Percentiles rank a stretch among this genome's conserved stretches.
These are phyloP conservation scores for Plasmodium billcollinsi DNA, from an alignment of 169 alveolate genomes.

Conservation along the genomic window DNA sequence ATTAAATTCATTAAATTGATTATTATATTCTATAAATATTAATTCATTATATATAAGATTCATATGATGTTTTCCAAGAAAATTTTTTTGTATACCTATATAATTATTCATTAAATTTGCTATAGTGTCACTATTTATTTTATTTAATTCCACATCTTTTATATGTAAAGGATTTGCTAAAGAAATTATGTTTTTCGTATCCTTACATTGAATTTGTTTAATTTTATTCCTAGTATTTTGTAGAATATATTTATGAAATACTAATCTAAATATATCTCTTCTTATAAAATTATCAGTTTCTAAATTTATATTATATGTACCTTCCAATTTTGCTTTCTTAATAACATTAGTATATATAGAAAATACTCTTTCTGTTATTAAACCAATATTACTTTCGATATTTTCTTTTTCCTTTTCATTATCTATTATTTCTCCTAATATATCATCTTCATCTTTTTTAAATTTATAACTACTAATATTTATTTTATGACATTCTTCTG, in stretches of 20 bases:
- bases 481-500: slow-evolving; percentile 6
- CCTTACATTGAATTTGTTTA: slow-evolving; percentile 62
- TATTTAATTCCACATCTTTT: slow-evolving; percentile 63
- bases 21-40: slow-evolving; percentile 71
- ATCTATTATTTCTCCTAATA: slow-evolving; percentile 74
- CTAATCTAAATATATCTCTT: slow-evolving; percentile 54
- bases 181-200: slow-evolving; percentile 51
- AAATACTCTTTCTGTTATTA: slow-evolving; percentile 61
- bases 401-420: slow-evolving; percentile 62
- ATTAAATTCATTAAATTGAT: slow-evolving; percentile 72
- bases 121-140: slow-evolving; percentile 55
- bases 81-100: slow-evolving; percentile 63
- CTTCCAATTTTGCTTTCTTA: slow-evolving; percentile 43
- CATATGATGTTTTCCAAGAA: slow-evolving; percentile 40
- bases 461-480: slow-evolving; percentile 54
- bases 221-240: slow-evolving; percentile 29
- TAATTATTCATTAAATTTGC: slow-evolving; percentile 59
- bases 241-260: slow-evolving; percentile 46
- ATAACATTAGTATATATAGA: slow-evolving; percentile 53
- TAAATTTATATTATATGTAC: slow-evolving; percentile 25
- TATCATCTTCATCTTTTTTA: slow-evolving; percentile 76
- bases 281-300: slow-evolving; percentile 75
- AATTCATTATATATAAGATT: slow-evolving; percentile 65
- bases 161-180: slow-evolving; percentile 75
- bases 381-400: slow-evolving; percentile 32